Percentiles rank a stretch among this genome's conserved stretches.
Conservation (phyloP, 495 filamentous ascomycete species). For the Talaromyces wortmannii region DNA sequence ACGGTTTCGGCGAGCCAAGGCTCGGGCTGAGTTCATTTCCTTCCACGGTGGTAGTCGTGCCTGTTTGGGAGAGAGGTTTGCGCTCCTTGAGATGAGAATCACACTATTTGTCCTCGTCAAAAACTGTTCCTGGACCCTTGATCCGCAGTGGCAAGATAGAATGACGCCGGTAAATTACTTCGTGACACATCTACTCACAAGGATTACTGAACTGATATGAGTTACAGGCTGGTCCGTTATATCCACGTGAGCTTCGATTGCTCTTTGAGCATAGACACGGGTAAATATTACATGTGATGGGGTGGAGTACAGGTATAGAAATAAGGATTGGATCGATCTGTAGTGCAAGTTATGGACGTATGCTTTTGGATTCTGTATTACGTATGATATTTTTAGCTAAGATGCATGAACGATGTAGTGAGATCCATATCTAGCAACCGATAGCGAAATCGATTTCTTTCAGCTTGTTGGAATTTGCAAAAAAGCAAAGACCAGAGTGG, state of each 20-base stretch:
- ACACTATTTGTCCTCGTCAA: slow-evolving; percentile 3
- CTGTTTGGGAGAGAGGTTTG: slow-evolving; percentile 22
- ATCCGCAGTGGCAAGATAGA: slow-evolving; percentile 6
- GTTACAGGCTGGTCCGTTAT: slow-evolving; percentile 5
- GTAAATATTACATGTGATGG: background rate
- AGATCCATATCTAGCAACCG: no score
- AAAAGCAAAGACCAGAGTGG: no score
- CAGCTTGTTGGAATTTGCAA: no score
- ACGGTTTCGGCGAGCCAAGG: slow-evolving; percentile 10
- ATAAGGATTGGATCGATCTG: background rate
- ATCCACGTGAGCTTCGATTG: background rate
- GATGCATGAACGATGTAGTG: no score
- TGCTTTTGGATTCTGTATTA: no score
- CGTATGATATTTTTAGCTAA: no score
- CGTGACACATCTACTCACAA: background rate
- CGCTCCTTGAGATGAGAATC: slow-evolving; percentile 10
- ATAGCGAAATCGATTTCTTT: no score
- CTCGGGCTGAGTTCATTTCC: slow-evolving; percentile 17
- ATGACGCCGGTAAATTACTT: slow-evolving; percentile 8
- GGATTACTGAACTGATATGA: background rate
- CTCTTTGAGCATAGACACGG: background rate
- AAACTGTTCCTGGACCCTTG: slow-evolving; percentile 4
- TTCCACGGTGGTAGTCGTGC: slow-evolving; percentile 24
- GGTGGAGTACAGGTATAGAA: background rate
- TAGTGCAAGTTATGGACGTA: background rate